phyloP scores from a whole-genome alignment of 148 eudicot species.

The Vaccinium macrocarpon region DNA sequence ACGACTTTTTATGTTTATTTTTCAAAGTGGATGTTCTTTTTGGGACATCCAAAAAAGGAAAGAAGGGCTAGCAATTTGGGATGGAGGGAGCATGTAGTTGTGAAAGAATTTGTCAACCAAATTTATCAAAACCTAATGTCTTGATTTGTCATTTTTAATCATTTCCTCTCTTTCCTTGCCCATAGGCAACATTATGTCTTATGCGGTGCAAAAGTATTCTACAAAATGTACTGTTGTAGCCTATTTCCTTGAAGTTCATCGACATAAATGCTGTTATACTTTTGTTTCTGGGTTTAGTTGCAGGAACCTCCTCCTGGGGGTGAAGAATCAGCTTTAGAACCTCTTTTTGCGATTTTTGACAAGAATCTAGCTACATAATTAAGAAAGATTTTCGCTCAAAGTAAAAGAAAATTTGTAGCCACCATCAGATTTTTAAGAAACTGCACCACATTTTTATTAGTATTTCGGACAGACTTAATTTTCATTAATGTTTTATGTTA shows the following conservation, averaged over 20 bases:
- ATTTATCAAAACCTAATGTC: background rate
- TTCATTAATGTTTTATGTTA: background rate
- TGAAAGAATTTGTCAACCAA: background rate
- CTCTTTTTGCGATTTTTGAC: background rate
- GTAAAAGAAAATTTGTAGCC: background rate
- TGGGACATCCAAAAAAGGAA: too few species aligned
- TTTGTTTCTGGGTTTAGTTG: background rate
- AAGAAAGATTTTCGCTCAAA: too few species aligned
- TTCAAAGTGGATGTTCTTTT: too few species aligned
- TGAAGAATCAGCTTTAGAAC: background rate
- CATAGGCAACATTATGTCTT: background rate
- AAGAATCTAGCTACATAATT: too few species aligned
- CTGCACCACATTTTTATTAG: background rate
- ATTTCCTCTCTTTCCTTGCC: background rate
- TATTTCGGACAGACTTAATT: background rate
- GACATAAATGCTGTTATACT: background rate
- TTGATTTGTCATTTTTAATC: background rate
- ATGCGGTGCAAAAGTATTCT: background rate
- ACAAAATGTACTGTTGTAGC: background rate
- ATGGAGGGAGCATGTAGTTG: background rate
- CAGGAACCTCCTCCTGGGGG: background rate
- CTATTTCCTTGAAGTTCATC: background rate
- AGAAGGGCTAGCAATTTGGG: too few species aligned
- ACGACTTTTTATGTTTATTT: too few species aligned
- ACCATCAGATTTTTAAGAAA: background rate